A percentile compares a stretch with the other conserved stretches of the same genome.
These are phyloP conservation scores for Punica granatum DNA, from an alignment of 345 rosid genomes.

Conservation along the genomic window DNA sequence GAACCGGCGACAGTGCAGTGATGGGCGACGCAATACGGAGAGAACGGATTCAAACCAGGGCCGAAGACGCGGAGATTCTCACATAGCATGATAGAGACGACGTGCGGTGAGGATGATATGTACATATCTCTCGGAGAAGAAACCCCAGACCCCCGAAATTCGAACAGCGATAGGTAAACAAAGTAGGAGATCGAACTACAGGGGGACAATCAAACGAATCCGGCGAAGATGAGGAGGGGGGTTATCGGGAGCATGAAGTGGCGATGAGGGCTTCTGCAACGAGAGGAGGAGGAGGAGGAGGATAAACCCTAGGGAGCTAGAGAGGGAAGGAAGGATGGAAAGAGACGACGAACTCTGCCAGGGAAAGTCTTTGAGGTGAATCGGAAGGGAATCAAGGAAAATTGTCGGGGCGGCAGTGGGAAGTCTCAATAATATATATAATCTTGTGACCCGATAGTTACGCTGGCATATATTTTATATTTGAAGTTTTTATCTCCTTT, in stretches of 20 bases:
- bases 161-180: constrained; percentile 1
- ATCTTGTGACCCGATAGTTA: no score
- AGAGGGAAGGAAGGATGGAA: neutral
- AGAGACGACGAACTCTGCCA: neutral
- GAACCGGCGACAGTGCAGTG: constrained; percentile 39
- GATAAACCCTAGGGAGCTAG: neutral
- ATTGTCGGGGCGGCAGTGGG: no score
- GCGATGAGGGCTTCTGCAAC: neutral
- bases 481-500: no score
- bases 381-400: constrained; percentile 14
- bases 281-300: neutral
- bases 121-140: constrained; percentile 35
- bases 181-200: neutral
- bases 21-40: constrained; percentile 88
- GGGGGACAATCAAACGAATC: constrained; percentile 15
- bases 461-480: no score
- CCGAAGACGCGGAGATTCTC: constrained; percentile 78
- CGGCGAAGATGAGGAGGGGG: constrained; percentile 12
- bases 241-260: neutral
- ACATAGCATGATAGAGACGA: constrained; percentile 23
- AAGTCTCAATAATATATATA: no score
- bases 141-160: constrained; percentile 15
- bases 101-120: constrained; percentile 31
- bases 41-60: constrained; percentile 87
- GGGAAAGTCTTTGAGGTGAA: no score